A percentile compares a stretch with the other conserved stretches of the same genome.
These are phyloP conservation scores for Angomonas desouzai DNA, from an alignment of 208 protist genomes.

Conservation along the genomic window DNA sequence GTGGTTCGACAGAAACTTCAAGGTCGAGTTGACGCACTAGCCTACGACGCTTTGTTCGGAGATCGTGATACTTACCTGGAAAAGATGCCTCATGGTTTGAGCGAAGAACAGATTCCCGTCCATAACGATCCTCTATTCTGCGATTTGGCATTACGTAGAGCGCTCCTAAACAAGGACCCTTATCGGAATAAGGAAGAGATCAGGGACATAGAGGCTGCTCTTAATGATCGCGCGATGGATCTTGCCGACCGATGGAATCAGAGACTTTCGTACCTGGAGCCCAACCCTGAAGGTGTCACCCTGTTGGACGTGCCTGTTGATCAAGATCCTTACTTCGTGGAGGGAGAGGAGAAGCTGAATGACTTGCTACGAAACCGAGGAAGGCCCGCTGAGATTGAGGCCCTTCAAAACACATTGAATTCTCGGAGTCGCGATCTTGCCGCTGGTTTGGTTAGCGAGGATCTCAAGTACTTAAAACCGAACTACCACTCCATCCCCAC, in stretches of 20 bases:
- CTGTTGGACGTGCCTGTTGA: constrained; percentile 49
- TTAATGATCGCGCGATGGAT: constrained; percentile 25
- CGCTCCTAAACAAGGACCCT: constrained; percentile 21
- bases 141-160: constrained; percentile 24
- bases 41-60: constrained; percentile 25
- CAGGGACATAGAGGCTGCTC: constrained; percentile 13
- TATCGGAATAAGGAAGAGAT: constrained; percentile 43
- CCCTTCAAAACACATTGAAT: constrained; percentile 66
- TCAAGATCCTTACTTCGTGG: constrained; percentile 43
- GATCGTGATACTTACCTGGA: constrained; percentile 28
- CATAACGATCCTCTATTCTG: constrained; percentile 32
- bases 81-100: constrained; percentile 37
- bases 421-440: constrained; percentile 11
- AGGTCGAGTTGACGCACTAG: constrained; percentile 36
- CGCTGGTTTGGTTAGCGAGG: constrained; percentile 10
- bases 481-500: constrained; percentile 30
- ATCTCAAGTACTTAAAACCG: constrained; percentile 13
- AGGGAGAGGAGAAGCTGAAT: constrained; percentile 53
- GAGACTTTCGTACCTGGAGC: constrained; percentile 43
- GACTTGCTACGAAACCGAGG: constrained; percentile 23
- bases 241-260: constrained; percentile 15
- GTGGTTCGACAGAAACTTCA: constrained; percentile 22
- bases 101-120: constrained; percentile 27
- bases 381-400: constrained; percentile 20
- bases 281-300: constrained; percentile 64